A percentile compares a stretch with the other conserved stretches of the same genome.
Conservation (phyloP, 1,284 basidiomycete species). For the Inonotus hispidus region DNA sequence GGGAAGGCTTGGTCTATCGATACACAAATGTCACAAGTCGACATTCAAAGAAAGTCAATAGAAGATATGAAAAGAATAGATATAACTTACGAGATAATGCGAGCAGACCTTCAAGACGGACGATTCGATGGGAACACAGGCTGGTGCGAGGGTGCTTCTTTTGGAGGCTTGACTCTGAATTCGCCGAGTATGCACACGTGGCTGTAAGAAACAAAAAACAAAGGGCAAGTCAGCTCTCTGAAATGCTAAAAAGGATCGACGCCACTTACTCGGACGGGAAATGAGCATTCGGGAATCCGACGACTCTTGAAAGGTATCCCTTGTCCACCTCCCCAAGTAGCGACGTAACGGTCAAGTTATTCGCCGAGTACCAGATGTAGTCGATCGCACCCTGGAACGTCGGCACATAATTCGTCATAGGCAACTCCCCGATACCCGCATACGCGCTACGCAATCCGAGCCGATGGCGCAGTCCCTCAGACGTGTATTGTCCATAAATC, state of each 20-base stretch:
- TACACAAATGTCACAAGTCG: neutral
- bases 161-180: slow-evolving; percentile 46
- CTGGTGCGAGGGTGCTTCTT: slow-evolving; percentile 36
- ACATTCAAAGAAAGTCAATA: neutral
- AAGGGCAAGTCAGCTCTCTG: neutral
- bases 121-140: slow-evolving; percentile 25
- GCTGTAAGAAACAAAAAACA: too few species aligned
- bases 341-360: slow-evolving; percentile 80
- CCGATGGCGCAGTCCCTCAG: slow-evolving; percentile 80
- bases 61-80: neutral
- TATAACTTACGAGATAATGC: slow-evolving; percentile 2
- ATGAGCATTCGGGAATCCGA: slow-evolving; percentile 96
- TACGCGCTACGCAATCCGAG: slow-evolving; percentile 86
- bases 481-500: slow-evolving; percentile 88
- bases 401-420: slow-evolving; percentile 91
- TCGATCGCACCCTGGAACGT: slow-evolving; percentile 83
- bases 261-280: slow-evolving; percentile 88
- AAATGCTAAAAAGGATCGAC: slow-evolving; percentile 6
- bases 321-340: slow-evolving; percentile 88
- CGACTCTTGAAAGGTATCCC: slow-evolving; percentile 82
- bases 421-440: slow-evolving; percentile 56
- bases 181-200: too few species aligned
- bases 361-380: slow-evolving; percentile 89
- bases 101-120: slow-evolving; percentile 13
- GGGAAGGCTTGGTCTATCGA: neutral